Evolutionary conservation across 805 yeast species (phyloP), one percentile per base, ranked within the genome.

Genomic region (Wickerhamiella hasegawae): DNA sequence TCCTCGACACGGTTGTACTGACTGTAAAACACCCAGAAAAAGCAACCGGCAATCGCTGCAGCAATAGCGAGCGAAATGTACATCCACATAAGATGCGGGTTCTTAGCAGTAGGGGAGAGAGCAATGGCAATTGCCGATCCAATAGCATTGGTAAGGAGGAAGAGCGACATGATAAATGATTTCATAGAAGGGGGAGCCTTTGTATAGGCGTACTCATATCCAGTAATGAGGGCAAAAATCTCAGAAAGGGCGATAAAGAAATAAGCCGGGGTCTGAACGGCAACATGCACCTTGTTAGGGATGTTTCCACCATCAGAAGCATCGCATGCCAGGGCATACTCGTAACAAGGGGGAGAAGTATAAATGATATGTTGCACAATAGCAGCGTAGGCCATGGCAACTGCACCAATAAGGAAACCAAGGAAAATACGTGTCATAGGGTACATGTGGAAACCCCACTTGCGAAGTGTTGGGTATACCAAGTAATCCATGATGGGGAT

Each of bases 181-280:
- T 71, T 71, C 79, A 73, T 72, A 33, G 67, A 58, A 6, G 65
- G 66, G 28, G 90, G 90, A 4, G 90, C 87, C 60, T 79, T 76
- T 19, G 84, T 73, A 59, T 76, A 80, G 15, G 92, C 92, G 51
- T 76, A 78, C 59, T 80, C 90, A 46, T 76, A 68, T 47, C 87
- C 90, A 17, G 90, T 78, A 47, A 78, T 70, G 35, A 80, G 75
- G 22, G 85, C 84, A 46, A 80, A 68, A 44, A 79, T 78, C 57
- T 80, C 92, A 14, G 84, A 71, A 36, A 76, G 52, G 10, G 80
- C 87, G 55, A 76, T 72, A 43, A 80, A 58, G 29, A 76, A 66
- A 55, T 79, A 80, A 3, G 83, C 77, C 14, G 77, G 77, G n/a
- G 67, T 62, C 59, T 78, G 85, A 41, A 72, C 62, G 44, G 80